Conservation (phyloP, 306 rosid species). For the Vachellia pachyceras region DNA sequence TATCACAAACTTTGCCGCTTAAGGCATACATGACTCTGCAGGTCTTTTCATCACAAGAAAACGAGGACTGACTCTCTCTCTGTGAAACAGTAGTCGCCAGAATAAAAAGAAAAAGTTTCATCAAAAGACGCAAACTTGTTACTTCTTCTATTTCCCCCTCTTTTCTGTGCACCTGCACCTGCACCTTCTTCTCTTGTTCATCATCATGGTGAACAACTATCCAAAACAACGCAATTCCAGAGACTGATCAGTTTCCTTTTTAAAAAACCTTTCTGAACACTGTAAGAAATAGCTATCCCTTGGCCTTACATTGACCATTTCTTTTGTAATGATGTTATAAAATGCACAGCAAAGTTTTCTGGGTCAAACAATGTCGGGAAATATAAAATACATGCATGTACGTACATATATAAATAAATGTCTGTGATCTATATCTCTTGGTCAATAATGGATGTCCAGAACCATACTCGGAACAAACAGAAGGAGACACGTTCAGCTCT, state of each 20-base stretch:
- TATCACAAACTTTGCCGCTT: background rate
- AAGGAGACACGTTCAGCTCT: constrained; percentile 13
- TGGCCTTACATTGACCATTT: background rate
- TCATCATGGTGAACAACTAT: background rate
- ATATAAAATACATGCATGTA: background rate
- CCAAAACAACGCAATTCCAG: background rate
- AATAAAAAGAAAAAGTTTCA: background rate
- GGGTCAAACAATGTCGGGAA: background rate
- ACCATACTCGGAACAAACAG: constrained; percentile 4
- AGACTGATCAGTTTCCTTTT: background rate
- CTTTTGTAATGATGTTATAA: background rate
- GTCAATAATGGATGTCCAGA: constrained; percentile 9
- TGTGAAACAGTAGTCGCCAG: background rate
- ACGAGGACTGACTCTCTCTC: constrained; percentile 29
- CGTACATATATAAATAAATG: background rate
- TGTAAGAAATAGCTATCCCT: background rate
- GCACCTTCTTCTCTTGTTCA: background rate
- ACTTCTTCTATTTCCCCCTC: background rate
- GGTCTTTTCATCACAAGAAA: constrained; percentile 44
- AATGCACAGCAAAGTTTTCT: background rate
- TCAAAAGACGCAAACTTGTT: constrained; percentile 43
- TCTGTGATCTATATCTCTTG: background rate
- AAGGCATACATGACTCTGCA: constrained; percentile 25
- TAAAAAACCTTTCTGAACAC: background rate
- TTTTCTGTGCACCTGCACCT: background rate